A percentile compares a stretch with the other conserved stretches of the same genome.
Evolutionary conservation across 768 basidiomycete species (phyloP).

Genomic region (Boletus rubropictus): DNA sequence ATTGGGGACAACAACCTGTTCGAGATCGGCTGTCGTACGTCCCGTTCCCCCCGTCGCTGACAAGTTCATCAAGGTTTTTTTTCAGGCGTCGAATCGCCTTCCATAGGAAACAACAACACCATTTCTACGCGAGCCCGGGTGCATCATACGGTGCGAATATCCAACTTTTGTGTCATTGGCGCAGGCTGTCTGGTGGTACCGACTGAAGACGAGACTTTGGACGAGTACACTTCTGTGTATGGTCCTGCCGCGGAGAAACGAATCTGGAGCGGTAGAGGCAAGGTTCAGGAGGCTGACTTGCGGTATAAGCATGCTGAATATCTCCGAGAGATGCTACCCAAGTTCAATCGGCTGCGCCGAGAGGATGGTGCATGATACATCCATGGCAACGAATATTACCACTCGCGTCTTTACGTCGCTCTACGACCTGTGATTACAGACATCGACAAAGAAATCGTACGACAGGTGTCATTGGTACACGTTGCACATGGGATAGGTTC

Average conservation of each 20-base stretch:
- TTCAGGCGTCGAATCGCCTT: conserved; percentile 82
- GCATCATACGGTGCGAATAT: conserved; percentile 75
- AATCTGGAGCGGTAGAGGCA: conserved; percentile 81
- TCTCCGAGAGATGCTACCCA: conserved; percentile 84
- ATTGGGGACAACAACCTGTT: conserved; percentile 94
- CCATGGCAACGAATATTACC: neutral
- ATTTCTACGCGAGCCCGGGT: conserved; percentile 80
- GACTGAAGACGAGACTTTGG: conserved; percentile 69
- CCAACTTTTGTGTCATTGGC: conserved; percentile 78
- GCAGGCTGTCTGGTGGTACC: conserved; percentile 75
- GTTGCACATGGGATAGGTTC: neutral
- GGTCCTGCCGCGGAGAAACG: conserved; percentile 70
- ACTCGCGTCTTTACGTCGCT: neutral
- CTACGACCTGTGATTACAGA: neutral
- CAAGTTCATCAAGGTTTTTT: neutral
- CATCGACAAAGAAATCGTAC: neutral
- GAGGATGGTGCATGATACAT: conserved; percentile 44
- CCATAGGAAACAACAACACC: conserved; percentile 81
- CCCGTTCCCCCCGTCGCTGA: neutral
- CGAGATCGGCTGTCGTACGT: conserved; percentile 88
- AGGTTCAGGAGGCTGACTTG: conserved; percentile 77
- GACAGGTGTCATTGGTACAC: neutral
- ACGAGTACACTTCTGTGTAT: conserved; percentile 80
- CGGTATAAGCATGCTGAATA: conserved; percentile 88
- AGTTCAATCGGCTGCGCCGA: conserved; percentile 72